Conservation (phyloP, 208 protist species). For the Acanthamoeba sp. region DNA sequence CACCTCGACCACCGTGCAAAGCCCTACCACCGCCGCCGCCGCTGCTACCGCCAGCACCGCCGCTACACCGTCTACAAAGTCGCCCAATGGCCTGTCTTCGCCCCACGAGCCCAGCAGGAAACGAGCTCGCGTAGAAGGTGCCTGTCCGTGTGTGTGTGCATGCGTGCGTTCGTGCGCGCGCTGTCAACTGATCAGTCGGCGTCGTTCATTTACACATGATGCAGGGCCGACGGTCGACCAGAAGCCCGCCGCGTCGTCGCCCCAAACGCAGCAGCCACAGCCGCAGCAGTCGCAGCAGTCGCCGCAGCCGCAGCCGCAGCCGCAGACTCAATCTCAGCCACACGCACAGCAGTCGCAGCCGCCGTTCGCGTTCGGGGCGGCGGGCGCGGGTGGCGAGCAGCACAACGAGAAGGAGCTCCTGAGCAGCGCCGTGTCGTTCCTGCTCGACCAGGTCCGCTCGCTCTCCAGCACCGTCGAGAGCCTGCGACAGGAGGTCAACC, state of each 20-base stretch:
- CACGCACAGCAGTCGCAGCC: not conserved
- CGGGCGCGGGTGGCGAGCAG: not conserved
- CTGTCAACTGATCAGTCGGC: not conserved
- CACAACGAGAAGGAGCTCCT: slow-evolving; percentile 18
- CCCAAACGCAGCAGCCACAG: not conserved
- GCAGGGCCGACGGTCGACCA: not conserved
- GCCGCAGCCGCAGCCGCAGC: not conserved
- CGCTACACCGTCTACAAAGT: not conserved
- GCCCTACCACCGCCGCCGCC: not conserved
- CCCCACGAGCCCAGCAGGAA: not conserved
- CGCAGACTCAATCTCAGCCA: too few relatives aligned
- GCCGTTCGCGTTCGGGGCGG: not conserved
- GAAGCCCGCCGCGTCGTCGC: not conserved
- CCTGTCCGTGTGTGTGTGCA: not conserved
- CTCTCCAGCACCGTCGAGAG: not conserved
- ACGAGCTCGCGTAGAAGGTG: not conserved
- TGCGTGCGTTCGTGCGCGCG: not conserved
- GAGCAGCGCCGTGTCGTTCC: slow-evolving; percentile 34
- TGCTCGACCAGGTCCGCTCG: slow-evolving; percentile 10
- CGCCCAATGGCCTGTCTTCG: too few relatives aligned
- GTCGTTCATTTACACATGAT: too few relatives aligned
- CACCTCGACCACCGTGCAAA: not conserved
- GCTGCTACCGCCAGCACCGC: not conserved
- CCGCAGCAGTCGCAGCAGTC: not conserved
- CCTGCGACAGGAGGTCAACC: not conserved